Evolutionary conservation across 1,139 yeast genomes (phyloP).

Genomic region (Suhomyces panamericanus): DNA sequence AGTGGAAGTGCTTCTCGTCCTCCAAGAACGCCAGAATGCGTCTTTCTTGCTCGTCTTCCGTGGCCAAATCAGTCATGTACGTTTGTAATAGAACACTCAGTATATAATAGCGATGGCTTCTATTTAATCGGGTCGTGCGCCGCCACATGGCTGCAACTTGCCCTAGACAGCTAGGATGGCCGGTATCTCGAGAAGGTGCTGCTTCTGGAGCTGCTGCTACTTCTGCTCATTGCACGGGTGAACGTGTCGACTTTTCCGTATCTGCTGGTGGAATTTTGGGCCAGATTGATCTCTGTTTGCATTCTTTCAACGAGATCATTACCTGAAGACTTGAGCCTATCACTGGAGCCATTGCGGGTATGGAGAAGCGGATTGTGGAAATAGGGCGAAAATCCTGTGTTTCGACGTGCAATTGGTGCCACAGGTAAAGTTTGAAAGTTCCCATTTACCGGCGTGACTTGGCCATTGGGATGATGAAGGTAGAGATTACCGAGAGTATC

Average conservation of each 20-base stretch:
- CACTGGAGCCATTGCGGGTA: background rate
- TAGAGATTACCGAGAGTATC: too few species aligned
- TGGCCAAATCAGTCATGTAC: background rate
- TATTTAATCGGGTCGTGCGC: constrained; percentile 1
- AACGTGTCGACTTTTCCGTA: constrained; percentile 33
- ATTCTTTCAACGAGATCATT: background rate
- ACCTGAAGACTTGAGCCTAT: background rate
- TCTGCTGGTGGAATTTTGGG: constrained; percentile 21
- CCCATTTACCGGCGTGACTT: background rate
- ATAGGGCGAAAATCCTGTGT: background rate
- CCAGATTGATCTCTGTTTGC: background rate
- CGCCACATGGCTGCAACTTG: constrained; percentile 1
- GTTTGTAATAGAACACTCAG: background rate
- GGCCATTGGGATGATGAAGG: background rate
- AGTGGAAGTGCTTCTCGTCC: constrained; percentile 3
- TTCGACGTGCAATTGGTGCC: background rate
- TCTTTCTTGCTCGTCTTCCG: constrained; percentile 2
- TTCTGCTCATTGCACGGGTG: constrained; percentile 20
- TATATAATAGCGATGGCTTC: background rate
- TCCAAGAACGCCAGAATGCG: constrained; percentile 3
- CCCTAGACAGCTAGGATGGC: background rate
- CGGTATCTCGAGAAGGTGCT: background rate
- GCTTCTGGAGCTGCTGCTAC: constrained; percentile 20
- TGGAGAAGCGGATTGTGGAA: background rate
- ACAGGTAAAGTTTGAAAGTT: background rate